phyloP scores from a whole-genome alignment of 176 grass and related monocot species.

The Aegilops longissima region DNA sequence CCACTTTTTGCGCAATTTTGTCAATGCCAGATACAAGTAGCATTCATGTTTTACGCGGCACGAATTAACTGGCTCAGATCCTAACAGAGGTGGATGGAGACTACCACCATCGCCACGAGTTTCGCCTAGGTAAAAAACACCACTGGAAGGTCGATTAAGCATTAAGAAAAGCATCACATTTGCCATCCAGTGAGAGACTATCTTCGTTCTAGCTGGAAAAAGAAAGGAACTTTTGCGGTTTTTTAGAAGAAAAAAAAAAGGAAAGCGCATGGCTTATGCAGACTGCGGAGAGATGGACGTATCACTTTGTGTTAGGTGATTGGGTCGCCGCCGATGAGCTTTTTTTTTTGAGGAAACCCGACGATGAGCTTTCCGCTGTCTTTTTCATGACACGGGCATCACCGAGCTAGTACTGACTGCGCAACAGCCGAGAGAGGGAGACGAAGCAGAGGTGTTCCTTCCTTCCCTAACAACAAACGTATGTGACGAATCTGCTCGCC shows the following conservation, averaged over 20 bases:
- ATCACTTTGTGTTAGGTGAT: not conserved
- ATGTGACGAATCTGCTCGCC: slow-evolving; percentile 15
- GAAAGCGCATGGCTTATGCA: too few species aligned
- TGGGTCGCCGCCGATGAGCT: slow-evolving; percentile 12
- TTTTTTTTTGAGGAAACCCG: not conserved
- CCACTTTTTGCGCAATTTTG: not conserved
- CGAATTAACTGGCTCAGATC: not conserved
- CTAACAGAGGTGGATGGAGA: not conserved
- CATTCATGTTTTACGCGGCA: not conserved
- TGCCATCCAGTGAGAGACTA: not conserved
- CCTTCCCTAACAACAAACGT: slow-evolving; percentile 28
- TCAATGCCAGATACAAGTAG: not conserved
- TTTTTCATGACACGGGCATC: slow-evolving; percentile 31
- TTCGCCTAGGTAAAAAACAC: not conserved
- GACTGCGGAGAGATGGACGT: too few species aligned
- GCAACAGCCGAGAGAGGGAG: slow-evolving; percentile 22
- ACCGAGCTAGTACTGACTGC: slow-evolving; percentile 2
- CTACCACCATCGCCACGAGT: not conserved
- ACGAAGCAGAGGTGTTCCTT: slow-evolving; percentile 16
- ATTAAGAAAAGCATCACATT: not conserved
- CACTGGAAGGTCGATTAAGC: not conserved
- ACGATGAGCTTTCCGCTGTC: slow-evolving; percentile 21
- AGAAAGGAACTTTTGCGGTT: too few species aligned
- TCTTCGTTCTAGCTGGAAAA: too few species aligned
- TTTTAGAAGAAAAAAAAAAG: too few species aligned